Evolutionary conservation across 2,329 filamentous ascomycete genomes (phyloP).

Genomic region (Monilinia laxa): DNA sequence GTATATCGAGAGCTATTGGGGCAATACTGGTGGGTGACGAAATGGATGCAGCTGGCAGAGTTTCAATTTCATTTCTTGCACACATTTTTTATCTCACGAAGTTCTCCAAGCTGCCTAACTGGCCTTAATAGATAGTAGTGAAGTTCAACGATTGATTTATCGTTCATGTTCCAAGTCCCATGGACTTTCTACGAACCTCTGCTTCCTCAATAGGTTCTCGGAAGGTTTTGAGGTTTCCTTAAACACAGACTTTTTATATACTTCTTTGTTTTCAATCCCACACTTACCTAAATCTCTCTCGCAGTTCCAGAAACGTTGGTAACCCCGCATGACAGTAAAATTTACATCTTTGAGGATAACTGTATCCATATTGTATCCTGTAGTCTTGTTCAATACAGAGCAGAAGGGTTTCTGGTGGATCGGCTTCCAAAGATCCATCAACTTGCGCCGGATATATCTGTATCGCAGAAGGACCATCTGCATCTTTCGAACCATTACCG

Average conservation of each 20-base stretch:
- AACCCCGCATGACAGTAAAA: not conserved
- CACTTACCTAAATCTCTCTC: not conserved
- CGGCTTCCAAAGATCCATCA: not conserved
- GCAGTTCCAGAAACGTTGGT: too few relatives aligned
- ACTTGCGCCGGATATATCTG: not conserved
- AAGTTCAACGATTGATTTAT: not conserved
- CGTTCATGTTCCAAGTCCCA: not conserved
- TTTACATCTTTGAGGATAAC: not conserved
- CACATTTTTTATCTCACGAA: not conserved
- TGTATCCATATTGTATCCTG: not conserved
- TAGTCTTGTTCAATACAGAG: not conserved
- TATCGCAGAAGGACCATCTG: not conserved
- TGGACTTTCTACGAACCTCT: not conserved
- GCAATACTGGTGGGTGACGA: too few relatives aligned
- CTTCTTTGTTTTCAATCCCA: not conserved
- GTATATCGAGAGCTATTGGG: too few relatives aligned
- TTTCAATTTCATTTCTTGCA: not conserved
- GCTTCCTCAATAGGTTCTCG: not conserved
- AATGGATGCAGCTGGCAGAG: not conserved
- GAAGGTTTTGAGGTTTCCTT: not conserved
- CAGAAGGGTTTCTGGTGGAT: not conserved
- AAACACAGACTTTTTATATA: not conserved
- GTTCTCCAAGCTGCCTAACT: not conserved
- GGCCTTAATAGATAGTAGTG: not conserved
- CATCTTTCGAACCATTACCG: not conserved